Evolutionary conservation across 495 filamentous ascomycete genomes (phyloP), one percentile per base, ranked within the genome.

Genomic region (Penicillium canariense): DNA sequence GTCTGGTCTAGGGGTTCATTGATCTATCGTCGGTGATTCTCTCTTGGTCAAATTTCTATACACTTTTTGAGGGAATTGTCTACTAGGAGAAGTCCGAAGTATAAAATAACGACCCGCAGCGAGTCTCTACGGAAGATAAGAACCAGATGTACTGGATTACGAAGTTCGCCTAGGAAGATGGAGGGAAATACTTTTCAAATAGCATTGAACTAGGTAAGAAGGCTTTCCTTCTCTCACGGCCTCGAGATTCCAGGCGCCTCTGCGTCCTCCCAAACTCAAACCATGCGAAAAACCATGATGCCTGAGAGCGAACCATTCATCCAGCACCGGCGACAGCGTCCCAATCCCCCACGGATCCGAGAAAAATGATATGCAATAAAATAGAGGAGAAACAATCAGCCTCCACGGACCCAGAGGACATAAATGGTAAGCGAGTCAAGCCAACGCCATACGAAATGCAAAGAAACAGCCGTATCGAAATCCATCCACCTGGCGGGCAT

Each of bases 401-500:
- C 68, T 72, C 68, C 66, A 64, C 66, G 66, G 67, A 69, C 65
- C 67, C 67, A 70, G 67, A 71, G 64, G 65, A 69, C 60, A 64
- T 68, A 62, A 65, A 65, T 45, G 42, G 28, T 22, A 46, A 46
- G 25, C 23, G 65, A 70, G 73, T 75, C 74, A 75, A 73, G 72
- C 74, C 74, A 79, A 79, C 75, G 75, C 75, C 75, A 71, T 69
- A 75, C 62, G 69, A 62, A 75, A 78, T 74, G 73, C 73, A 76
- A 75, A 66, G 53, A 65, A 72, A 62, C 55, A 60, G 56, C 68
- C 69, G 55, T 60, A 62, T 68, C 61, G 68, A 70, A 60, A 61
- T 11, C 34, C 52, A 60, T 52, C 56, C 52, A 42, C 38, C 38
- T 25, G 18, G 38, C 38, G 6, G 50, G 43, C 43, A 47, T 22